phyloP scores from a whole-genome alignment of 1,139 yeast species.

The Suhomyces bolitotheri region DNA sequence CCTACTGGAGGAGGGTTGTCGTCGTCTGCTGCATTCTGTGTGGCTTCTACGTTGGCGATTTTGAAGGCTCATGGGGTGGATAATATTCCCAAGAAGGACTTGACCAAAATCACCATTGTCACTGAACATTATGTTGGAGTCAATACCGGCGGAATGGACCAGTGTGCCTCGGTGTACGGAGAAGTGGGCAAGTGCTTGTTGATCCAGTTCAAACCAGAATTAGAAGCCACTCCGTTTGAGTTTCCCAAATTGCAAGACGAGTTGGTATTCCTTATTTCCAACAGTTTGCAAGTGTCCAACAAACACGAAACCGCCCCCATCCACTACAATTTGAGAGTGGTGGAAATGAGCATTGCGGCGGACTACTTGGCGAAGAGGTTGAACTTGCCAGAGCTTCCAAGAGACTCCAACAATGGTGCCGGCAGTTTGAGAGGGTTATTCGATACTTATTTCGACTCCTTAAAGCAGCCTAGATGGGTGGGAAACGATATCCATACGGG shows the following conservation, averaged over 20 bases:
- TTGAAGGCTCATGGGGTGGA: conserved; percentile 54
- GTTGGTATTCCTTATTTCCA: conserved; percentile 60
- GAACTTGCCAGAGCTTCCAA: conserved; percentile 39
- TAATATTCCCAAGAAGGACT: conserved; percentile 48
- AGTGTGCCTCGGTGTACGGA: conserved; percentile 73
- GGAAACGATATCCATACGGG: conserved; percentile 50
- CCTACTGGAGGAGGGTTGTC: conserved; percentile 76
- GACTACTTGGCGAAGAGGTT: conserved; percentile 53
- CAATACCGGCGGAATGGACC: conserved; percentile 80
- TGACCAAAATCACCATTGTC: conserved; percentile 63
- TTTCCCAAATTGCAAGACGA: conserved; percentile 46
- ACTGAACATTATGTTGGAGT: conserved; percentile 76
- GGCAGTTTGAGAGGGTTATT: conserved; percentile 70
- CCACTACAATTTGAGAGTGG: conserved; percentile 69
- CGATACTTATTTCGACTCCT: conserved; percentile 47
- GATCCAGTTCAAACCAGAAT: conserved; percentile 61
- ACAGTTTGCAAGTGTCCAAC: conserved; percentile 62
- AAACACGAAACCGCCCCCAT: conserved; percentile 71
- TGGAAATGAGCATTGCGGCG: conserved; percentile 67
- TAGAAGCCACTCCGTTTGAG: conserved; percentile 55
- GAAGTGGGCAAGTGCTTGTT: conserved; percentile 58
- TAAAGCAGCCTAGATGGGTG: conserved; percentile 45
- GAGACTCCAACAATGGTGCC: conserved; percentile 56
- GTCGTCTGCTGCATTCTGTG: conserved; percentile 73
- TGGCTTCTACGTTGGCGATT: conserved; percentile 61